phyloP scores from a whole-genome alignment of 2,329 filamentous ascomycete species.

The Juglanconis juglandina region DNA sequence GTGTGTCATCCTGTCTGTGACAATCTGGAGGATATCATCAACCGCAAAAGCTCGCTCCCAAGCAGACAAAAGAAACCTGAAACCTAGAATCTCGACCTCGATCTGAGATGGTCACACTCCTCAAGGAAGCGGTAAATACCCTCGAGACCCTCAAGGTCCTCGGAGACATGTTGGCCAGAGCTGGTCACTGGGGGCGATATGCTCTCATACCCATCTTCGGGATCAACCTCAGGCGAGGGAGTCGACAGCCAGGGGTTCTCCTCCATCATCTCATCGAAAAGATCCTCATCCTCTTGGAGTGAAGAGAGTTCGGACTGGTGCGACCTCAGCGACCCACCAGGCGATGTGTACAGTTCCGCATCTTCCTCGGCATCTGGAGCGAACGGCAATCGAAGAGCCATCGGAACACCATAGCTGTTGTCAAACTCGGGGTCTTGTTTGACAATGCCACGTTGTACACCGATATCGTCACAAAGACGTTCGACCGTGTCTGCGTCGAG shows the following conservation, averaged over 20 bases:
- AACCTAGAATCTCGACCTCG: conserved; percentile 8
- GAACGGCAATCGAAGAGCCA: conserved; percentile 83
- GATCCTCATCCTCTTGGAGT: conserved; percentile 37
- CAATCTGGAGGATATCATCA: not conserved
- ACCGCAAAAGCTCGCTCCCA: not conserved
- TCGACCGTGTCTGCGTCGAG: conserved; percentile 83
- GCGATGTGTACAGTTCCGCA: conserved; percentile 38
- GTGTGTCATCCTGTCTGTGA: conserved; percentile 10
- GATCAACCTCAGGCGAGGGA: conserved; percentile 26
- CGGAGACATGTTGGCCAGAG: conserved; percentile 41
- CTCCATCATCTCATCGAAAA: conserved; percentile 38
- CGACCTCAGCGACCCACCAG: conserved; percentile 47
- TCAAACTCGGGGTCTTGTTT: conserved; percentile 75
- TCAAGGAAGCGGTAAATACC: conserved; percentile 57
- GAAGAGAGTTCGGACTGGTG: conserved; percentile 29
- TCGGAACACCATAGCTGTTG: conserved; percentile 59
- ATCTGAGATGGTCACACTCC: conserved; percentile 47
- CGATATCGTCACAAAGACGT: conserved; percentile 78
- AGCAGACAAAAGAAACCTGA: conserved; percentile 6
- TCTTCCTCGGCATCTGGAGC: conserved; percentile 53
- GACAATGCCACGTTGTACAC: conserved; percentile 75
- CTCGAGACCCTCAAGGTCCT: conserved; percentile 53
- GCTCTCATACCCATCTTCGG: conserved; percentile 47
- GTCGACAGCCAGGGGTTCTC: conserved; percentile 47
- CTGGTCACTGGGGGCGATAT: conserved; percentile 44